Base-by-base conservation (phyloP, 2,329 filamentous ascomycete genomes). In the Rosellinia necatrix region DNA sequence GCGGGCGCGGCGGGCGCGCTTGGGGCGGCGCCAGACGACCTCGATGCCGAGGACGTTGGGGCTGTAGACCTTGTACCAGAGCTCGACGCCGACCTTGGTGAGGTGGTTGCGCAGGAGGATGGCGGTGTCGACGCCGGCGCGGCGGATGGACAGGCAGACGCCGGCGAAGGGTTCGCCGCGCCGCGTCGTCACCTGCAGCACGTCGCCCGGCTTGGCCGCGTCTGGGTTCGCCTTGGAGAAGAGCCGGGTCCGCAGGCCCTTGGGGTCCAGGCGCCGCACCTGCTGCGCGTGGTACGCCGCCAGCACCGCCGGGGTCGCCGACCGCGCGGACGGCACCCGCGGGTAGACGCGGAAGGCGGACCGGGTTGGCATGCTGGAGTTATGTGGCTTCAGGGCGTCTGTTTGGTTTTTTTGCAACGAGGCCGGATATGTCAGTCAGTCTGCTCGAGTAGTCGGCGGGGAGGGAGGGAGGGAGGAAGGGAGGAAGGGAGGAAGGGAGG, bases 61-160 rank as follows among this genome's bases (percentile, higher is more conserved):
- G 70, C 86, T 90, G 79, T 94, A 97, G 56, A 97, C 81, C 81
- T 99, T 99, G 76, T 90, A 92, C 87, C 91, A 96, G 91, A 96
- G 94, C 82, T 99, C 94, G 58, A 96, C 91, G 58, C 91, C 90
- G 6, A 96, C 85, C 66, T 90, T 85, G 64, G 91, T 92, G 66
- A 99, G 78, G 71, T 96, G 87, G 67, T 93, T 93, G 53, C 94
- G 84, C 58, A 99, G 80, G 57, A 96, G 77, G 52, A 99, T 88
- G 4, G 90, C 89, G 2, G 91, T 96, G 76, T 97, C 93, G 58
- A 94, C 84, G 57, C 92, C 92, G n/a, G 89, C 83, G 51, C 91
- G 83, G 53, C 92, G 89, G 71, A 99, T 92, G 70, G 89, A 89
- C 70, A 99, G 80, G 68, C 90, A 89, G 12, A 94, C 91, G 35